Base-by-base conservation (phyloP, 768 basidiomycete genomes). In the Pleurotus sapidus region DNA sequence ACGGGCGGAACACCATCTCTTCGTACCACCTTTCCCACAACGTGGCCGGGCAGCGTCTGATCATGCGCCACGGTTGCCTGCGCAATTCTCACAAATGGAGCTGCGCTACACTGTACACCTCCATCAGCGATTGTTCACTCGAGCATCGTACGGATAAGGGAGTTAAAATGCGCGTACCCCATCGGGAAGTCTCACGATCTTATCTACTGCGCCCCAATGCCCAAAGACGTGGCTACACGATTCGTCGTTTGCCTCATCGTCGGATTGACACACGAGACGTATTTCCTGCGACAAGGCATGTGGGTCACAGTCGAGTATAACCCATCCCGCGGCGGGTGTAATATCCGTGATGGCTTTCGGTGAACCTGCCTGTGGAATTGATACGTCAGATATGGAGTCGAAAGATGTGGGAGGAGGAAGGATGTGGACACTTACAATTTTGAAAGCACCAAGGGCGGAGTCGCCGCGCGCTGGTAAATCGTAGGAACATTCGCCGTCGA, bases 21-120 rank as follows among this genome's bases (percentile, higher is more conserved):
- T 23, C 69, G 64, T 7, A 61, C 54, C 34, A 73, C 55, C 17
- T 59, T 56, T 42, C 56, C 51, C 1, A 63, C 64, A 15, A 73
- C 55, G 25, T 55, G 30, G 2, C 56, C 38, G 0, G 75, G 72
- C 6, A 76, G 62, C 0, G 69, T 68, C 60, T 77, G 77, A 55
- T 77, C 68, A 11, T 68, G 61, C 3, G 72, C 65, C 14, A 67
- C 63, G 70, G 72, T 74, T 1, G 70, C 68, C n/a, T 62, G 60
- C 5, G 70, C 70, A 45, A 79, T 61, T 20, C 64, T 63, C 11
- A 66, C 69, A 57, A 71, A 71, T 20, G 58, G 56, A 40, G 17
- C 55, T 34, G 20, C 18, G 12, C 58, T 46, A 43, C 58, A 59
- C 58, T 59, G 37, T n/a, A 59, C 24, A 14, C 24, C 2, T 2